Evolutionary conservation across 768 basidiomycete species (phyloP).

Genomic region (Tulasnella sp.): DNA sequence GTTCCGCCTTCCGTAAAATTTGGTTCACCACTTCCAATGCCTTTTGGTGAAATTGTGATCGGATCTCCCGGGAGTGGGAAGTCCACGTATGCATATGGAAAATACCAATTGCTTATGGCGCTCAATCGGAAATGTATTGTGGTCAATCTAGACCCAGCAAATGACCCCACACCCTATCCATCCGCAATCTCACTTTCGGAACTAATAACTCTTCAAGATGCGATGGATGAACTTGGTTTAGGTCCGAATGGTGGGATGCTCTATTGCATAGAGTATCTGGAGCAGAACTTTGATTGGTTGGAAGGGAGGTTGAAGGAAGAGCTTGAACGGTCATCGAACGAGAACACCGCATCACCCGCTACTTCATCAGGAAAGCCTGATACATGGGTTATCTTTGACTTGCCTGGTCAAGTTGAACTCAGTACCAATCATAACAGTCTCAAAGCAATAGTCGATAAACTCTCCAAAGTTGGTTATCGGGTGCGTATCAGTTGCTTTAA

Average conservation of each 20-base stretch:
- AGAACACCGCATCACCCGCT: too few relatives aligned
- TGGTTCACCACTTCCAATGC: conserved; percentile 35
- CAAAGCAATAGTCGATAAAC: conserved; percentile 58
- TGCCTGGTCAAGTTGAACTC: conserved; percentile 94
- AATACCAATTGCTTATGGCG: conserved; percentile 79
- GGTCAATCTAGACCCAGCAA: conserved; percentile 94
- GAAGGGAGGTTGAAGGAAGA: conserved; percentile 53
- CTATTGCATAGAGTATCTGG: conserved; percentile 94
- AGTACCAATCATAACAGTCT: conserved; percentile 91
- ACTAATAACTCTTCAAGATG: conserved; percentile 76
- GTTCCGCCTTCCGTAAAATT: neutral
- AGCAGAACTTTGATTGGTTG: conserved; percentile 74
- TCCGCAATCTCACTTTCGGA: conserved; percentile 75
- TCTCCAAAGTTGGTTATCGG: conserved; percentile 67
- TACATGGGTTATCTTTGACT: conserved; percentile 84
- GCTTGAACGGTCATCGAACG: conserved; percentile 46
- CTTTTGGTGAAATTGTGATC: conserved; percentile 78
- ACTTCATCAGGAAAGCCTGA: too few relatives aligned
- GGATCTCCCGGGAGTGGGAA: conserved; percentile 80
- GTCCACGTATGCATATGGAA: conserved; percentile 79
- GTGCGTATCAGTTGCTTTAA: conserved; percentile 38
- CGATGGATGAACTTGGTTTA: conserved; percentile 68
- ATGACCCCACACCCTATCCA: conserved; percentile 79
- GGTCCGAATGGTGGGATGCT: conserved; percentile 96
- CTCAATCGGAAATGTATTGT: conserved; percentile 75